Percentiles rank a stretch among this genome's conserved stretches.
Evolutionary conservation across 352 stramenopile genomes (phyloP).

Genomic region (Phytopythium mirpurense): DNA sequence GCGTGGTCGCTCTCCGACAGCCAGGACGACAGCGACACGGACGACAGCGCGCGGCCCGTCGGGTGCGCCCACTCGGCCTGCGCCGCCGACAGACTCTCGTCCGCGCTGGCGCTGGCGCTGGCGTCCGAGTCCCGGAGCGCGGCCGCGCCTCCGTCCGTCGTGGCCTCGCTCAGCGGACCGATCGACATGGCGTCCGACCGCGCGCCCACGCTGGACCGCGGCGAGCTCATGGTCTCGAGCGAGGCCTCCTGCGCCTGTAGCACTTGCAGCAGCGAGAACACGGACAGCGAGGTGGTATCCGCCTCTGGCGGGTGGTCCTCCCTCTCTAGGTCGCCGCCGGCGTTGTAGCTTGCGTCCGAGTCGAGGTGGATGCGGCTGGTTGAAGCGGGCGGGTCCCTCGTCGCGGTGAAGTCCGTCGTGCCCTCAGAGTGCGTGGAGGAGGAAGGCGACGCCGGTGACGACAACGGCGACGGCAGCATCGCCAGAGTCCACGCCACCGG

Average conservation of each 20-base stretch:
- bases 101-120: constrained; percentile 2
- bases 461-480: constrained; percentile 2
- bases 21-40: constrained; percentile 2
- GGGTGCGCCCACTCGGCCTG: background rate
- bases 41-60: background rate
- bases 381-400: background rate
- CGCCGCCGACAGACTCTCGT: background rate
- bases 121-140: background rate
- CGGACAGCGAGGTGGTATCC: background rate
- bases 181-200: constrained; percentile 2
- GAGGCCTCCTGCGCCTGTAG: constrained; percentile 2
- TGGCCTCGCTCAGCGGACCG: background rate
- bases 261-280: constrained; percentile 2
- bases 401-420: background rate
- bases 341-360: background rate
- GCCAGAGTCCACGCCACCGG: background rate
- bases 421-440: background rate
- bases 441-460: background rate
- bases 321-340: background rate
- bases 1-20: constrained; percentile 2
- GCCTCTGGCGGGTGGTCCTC: background rate
- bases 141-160: background rate
- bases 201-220: background rate
- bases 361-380: background rate
- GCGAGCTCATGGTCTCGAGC: constrained; percentile 3